Percentiles rank a stretch among this genome's conserved stretches.
Evolutionary conservation across 176 grass and related monocot genomes (phyloP).

Genomic region (Thalia dealbata): DNA sequence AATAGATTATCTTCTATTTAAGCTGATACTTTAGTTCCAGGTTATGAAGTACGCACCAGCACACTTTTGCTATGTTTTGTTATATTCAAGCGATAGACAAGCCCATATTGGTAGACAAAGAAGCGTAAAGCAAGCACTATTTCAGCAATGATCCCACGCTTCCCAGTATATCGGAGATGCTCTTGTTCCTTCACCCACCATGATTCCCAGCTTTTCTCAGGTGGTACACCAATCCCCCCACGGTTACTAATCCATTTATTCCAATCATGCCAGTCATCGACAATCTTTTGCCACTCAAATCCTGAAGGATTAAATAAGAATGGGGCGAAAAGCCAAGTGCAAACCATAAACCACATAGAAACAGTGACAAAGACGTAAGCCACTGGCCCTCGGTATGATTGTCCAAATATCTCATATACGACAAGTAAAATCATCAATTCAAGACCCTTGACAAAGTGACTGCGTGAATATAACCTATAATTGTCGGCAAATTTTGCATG

Average conservation of each 20-base stretch:
- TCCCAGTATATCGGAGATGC: conserved; percentile 1
- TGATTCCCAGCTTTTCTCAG: conserved; percentile 22
- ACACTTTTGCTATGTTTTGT: background rate
- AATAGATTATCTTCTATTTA: background rate
- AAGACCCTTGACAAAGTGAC: conserved; percentile 15
- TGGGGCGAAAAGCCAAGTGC: conserved; percentile 2
- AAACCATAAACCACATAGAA: conserved; percentile 14
- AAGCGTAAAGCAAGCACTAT: conserved; percentile 7
- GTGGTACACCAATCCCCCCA: conserved; percentile 1
- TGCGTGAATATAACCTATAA: conserved; percentile 28
- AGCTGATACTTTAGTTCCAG: background rate
- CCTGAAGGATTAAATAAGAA: conserved; percentile 12
- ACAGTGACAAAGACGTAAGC: conserved; percentile 7
- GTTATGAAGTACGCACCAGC: background rate
- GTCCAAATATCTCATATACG: background rate
- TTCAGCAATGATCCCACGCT: conserved; percentile 1
- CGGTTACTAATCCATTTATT: conserved; percentile 4
- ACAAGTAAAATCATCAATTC: conserved; percentile 14
- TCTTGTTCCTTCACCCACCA: conserved; percentile 17
- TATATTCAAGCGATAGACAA: conserved; percentile 2
- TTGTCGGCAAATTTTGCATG: conserved; percentile 92
- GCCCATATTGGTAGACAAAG: background rate
- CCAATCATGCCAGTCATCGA: conserved; percentile 14
- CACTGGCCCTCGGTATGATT: background rate
- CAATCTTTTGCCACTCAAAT: conserved; percentile 9